phyloP scores from a whole-genome alignment of 139 green algal genomes.

The Chlorella ohadii region DNA sequence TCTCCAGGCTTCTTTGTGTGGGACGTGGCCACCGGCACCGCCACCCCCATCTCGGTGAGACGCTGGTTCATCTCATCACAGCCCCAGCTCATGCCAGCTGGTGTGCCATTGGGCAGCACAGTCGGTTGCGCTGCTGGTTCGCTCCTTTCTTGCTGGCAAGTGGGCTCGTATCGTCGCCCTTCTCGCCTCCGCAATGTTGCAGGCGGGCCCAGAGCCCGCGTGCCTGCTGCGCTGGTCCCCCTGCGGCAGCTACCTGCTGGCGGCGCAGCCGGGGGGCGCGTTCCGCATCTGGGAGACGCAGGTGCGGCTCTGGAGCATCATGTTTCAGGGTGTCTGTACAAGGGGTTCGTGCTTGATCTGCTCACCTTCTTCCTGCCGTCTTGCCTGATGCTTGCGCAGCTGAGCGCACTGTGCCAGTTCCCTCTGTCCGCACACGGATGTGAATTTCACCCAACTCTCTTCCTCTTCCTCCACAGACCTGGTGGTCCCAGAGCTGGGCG shows the following conservation, averaged over 20 bases:
- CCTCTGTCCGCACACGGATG: background rate
- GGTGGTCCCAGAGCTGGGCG: constrained; percentile 37
- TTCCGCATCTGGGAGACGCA: constrained; percentile 46
- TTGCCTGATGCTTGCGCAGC: background rate
- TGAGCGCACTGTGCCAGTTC: background rate
- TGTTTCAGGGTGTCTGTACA: too few species aligned
- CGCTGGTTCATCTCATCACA: too few species aligned
- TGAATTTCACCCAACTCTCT: background rate
- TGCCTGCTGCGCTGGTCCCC: constrained; percentile 44
- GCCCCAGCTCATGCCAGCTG: too few species aligned
- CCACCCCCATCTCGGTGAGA: constrained; percentile 14
- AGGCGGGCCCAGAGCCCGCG: constrained; percentile 28
- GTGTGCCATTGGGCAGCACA: too few species aligned
- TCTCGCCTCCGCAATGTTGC: too few species aligned
- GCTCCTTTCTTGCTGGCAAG: too few species aligned
- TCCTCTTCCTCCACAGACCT: background rate
- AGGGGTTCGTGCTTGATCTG: too few species aligned
- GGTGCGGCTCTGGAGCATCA: background rate
- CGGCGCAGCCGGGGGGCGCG: background rate
- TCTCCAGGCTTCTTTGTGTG: constrained; percentile 16
- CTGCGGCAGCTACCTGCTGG: constrained; percentile 47
- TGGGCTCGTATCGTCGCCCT: too few species aligned
- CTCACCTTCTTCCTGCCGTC: background rate
- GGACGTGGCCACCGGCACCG: constrained; percentile 35
- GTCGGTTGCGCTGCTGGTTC: too few species aligned